Evolutionary conservation across 805 yeast species (phyloP), one percentile per base, ranked within the genome.

Genomic region (Suhomyces prunicola): DNA sequence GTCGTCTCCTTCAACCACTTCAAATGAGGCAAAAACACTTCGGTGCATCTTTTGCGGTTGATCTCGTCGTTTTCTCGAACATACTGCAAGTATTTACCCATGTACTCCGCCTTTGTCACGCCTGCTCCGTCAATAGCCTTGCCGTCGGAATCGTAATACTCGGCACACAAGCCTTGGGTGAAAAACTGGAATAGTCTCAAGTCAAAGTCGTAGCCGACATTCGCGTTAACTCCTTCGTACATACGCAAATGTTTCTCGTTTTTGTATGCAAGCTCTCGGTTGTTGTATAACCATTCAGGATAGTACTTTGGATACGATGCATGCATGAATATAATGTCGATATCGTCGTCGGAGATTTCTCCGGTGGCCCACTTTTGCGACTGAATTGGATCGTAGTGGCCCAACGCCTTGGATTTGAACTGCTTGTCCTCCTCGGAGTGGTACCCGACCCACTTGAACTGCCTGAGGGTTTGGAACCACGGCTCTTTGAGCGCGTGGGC

Each of bases 301-400:
- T 61, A 71, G 51, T 65, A 68, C 56, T 80, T 84, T 13, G 88
- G 88, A 61, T 84, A 82, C 15, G 85, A 80, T 55, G 83, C 67
- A 65, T 83, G 88, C 80, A 83, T 77, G 62, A 84, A 83, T 44
- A 76, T 55, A 8, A 59, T 57, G 13, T 51, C 61, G 44, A 54
- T 54, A 6, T 29, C 19, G 17, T 48, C 42, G 15, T 29, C 45
- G 4, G 48, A 13, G 15, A 42, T 27, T 4, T 55, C 60, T 2
- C 59, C 56, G 12, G 22, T 19, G 48, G 50, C 60, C 59, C 26
- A 46, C 6, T 19, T 58, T 57, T 48, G 52, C 50, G 55, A 60
- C 17, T 50, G 54, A 6, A 63, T 54, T 3, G 80, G 80, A 60
- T 81, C 82, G 57, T 70, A 64, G 57, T 74, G 73, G 9, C 68